Base-by-base conservation (phyloP, 2,329 filamentous ascomycete genomes). In the Plectosphaerella cucumerina region DNA sequence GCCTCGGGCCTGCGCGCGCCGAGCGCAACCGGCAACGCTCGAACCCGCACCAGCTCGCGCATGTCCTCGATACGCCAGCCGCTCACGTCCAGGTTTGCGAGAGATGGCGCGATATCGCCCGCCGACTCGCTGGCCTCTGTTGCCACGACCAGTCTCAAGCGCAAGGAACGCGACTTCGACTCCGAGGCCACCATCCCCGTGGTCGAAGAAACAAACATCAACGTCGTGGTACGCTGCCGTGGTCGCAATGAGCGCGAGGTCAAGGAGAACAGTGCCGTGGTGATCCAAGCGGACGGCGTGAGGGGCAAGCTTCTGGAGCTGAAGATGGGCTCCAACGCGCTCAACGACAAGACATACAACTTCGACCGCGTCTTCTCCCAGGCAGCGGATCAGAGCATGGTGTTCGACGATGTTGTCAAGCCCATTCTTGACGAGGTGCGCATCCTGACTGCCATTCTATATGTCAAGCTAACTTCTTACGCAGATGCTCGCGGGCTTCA, bases 331-430 rank as follows among this genome's bases (percentile, higher is more conserved):
- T 86, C 92, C 1, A 96, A 86, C 68, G 89, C 94, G 33, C 72
- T 97, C 51, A 95, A 87, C 75, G 96, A 99, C 72, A 97, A 97
- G 73, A 89, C 90, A 0, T 99, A 99, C 67, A 86, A 88, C 57
- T 99, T 99, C 66, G 94, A 99, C 70, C 94, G 93, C 65, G 94
- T 97, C 58, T 99, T 96, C 63, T 97, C 94, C 1, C 89, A 89
- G 1, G 94, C 93, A 1, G 93, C 94, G 1, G 94, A 97, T 62
- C 94, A 99, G 70, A 82, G 78, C 48, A 95, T 96, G 80, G 78
- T 99, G 9, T 99, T 94, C 65, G 93, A 99, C 58, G 93, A 97
- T 69, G 92, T 96, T 5, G 94, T 97, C 15, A 85, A 86, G 57
- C 95, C 95, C 0, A 93, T 99, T 51, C 65, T 99, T 33, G 90